phyloP scores from a whole-genome alignment of 2,329 filamentous ascomycete genomes.

The Neurospora crassa region DNA sequence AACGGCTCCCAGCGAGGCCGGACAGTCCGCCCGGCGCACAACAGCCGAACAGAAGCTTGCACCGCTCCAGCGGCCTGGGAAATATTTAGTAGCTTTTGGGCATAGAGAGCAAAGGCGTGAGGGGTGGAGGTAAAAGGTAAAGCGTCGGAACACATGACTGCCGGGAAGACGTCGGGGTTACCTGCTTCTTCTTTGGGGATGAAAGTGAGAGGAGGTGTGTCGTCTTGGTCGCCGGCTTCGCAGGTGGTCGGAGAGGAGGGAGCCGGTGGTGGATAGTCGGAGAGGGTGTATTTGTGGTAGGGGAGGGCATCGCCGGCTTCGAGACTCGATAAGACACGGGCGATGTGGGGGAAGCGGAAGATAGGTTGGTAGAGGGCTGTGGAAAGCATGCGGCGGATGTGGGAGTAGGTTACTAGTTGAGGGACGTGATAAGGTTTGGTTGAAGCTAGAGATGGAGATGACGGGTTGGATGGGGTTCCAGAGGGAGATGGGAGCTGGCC shows the following conservation, averaged over 20 bases:
- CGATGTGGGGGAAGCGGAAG: constrained; percentile 30
- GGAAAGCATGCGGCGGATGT: constrained; percentile 33
- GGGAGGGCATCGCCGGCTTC: constrained; percentile 34
- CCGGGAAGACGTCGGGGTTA: constrained; percentile 33
- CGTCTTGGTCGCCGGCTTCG: constrained; percentile 23
- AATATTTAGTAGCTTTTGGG: constrained; percentile 24
- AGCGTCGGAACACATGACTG: constrained; percentile 37
- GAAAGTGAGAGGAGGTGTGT: constrained; percentile 17
- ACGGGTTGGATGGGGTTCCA: no score
- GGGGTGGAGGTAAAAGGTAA: constrained; percentile 23
- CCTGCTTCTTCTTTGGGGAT: constrained; percentile 19
- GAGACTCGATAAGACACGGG: constrained; percentile 32
- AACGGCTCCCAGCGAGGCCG: constrained; percentile 28
- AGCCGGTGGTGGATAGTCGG: neutral
- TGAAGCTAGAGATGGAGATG: neutral
- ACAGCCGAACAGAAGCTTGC: constrained; percentile 30
- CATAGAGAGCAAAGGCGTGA: constrained; percentile 25
- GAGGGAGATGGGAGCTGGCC: neutral
- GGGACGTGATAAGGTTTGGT: constrained; percentile 23
- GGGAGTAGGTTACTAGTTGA: constrained; percentile 40
- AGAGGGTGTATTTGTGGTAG: constrained; percentile 27
- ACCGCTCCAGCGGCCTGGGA: constrained; percentile 34
- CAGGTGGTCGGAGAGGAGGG: constrained; percentile 19
- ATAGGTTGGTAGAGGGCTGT: constrained; percentile 36
- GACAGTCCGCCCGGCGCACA: constrained; percentile 29